phyloP scores from a whole-genome alignment of 768 basidiomycete genomes.

The Rhodotorula toruloides region DNA sequence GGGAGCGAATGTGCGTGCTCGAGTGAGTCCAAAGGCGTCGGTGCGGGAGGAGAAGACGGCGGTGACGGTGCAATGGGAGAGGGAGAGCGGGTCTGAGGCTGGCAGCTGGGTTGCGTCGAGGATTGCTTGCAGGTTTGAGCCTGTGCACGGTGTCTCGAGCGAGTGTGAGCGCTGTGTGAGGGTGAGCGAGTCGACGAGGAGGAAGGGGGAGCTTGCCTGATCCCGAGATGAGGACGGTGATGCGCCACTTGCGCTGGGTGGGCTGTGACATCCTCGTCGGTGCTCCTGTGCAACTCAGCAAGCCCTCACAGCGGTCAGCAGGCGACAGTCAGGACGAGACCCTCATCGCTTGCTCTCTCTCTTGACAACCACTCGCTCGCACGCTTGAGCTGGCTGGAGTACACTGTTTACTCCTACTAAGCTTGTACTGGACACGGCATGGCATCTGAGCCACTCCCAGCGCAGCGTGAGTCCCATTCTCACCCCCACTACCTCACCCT shows the following conservation, averaged over 20 bases:
- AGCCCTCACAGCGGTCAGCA: too few species aligned
- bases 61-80: conserved; percentile 65
- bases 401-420: background rate
- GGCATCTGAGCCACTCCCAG: conserved; percentile 17
- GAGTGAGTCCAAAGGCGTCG: conserved; percentile 76
- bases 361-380: background rate
- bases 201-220: conserved; percentile 51
- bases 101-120: conserved; percentile 64
- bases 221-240: conserved; percentile 63
- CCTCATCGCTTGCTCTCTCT: too few species aligned
- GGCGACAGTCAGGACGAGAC: too few species aligned
- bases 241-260: conserved; percentile 10
- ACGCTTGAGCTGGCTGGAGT: background rate
- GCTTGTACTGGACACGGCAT: background rate
- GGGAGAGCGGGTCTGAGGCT: conserved; percentile 56
- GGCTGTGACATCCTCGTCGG: background rate
- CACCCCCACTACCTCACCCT: background rate
- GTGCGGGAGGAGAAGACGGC: conserved; percentile 89
- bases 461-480: conserved; percentile 11
- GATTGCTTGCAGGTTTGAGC: conserved; percentile 92
- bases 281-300: background rate
- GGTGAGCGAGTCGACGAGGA: background rate
- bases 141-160: conserved; percentile 50
- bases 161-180: background rate
- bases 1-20: conserved; percentile 54